Evolutionary conservation across 805 yeast species (phyloP).

Genomic region (Wickerhamomyces alni): DNA sequence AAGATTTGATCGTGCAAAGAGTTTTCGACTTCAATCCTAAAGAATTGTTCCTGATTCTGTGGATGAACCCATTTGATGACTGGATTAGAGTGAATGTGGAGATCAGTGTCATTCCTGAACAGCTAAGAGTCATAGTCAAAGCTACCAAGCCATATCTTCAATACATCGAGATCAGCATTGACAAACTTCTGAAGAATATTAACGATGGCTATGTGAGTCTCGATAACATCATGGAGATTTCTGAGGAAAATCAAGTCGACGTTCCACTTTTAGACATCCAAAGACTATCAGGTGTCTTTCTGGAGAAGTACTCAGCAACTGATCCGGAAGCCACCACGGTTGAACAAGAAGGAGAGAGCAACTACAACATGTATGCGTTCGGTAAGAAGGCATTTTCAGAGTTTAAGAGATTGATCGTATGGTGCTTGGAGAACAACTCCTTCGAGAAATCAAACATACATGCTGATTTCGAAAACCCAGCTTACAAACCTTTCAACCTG

Average conservation of each 20-base stretch:
- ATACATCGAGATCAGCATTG: constrained; percentile 20
- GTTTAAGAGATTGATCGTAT: constrained; percentile 19
- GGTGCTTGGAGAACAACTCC: constrained; percentile 22
- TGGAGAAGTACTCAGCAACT: constrained; percentile 5
- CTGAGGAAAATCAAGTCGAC: constrained; percentile 2
- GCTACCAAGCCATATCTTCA: constrained; percentile 19
- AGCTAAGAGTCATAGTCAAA: constrained; percentile 16
- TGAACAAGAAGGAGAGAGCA: neutral
- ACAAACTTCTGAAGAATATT: constrained; percentile 11
- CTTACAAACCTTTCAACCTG: constrained; percentile 4
- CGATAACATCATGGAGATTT: constrained; percentile 7
- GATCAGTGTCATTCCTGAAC: constrained; percentile 15
- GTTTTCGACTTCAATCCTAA: constrained; percentile 15
- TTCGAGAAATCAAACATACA: constrained; percentile 12
- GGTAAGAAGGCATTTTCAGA: constrained; percentile 14
- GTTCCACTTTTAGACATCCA: constrained; percentile 21
- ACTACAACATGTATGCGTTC: constrained; percentile 15
- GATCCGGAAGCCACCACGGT: neutral
- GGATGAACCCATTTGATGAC: constrained; percentile 16
- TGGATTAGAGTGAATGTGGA: constrained; percentile 23
- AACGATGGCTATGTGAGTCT: constrained; percentile 13
- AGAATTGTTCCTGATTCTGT: constrained; percentile 16
- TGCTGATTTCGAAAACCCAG: constrained; percentile 5
- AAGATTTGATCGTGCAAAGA: constrained; percentile 14
- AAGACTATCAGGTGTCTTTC: constrained; percentile 17